Conservation (phyloP, 2,329 filamentous ascomycete species). For the Xylariaceae sp. region DNA sequence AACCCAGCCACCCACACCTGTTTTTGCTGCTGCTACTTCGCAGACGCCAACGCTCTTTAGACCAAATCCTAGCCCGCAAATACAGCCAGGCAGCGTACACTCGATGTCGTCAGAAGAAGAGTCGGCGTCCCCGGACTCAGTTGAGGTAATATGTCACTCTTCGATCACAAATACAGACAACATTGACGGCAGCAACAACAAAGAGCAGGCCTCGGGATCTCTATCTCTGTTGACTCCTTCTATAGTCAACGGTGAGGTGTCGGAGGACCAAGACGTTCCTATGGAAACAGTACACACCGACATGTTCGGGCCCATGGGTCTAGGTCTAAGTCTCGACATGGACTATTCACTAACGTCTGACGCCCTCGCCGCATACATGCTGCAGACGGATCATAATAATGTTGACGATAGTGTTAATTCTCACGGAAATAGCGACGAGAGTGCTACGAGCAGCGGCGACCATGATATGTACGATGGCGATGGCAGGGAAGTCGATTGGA, state of each 20-base stretch:
- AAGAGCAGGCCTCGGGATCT: not conserved
- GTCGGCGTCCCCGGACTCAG: constrained; percentile 36
- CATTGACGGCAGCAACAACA: not conserved
- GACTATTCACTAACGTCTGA: constrained; percentile 42
- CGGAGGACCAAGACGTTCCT: not conserved
- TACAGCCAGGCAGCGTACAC: constrained; percentile 37
- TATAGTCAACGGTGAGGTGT: no score
- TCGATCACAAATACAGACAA: no score
- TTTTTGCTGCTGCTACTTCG: not conserved
- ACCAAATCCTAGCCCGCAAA: constrained; percentile 21
- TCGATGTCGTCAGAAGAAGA: constrained; percentile 41
- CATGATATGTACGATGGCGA: constrained; percentile 11
- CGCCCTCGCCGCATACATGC: constrained; percentile 43
- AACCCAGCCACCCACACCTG: no score
- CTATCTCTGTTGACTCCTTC: no score
- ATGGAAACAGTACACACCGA: constrained; percentile 28
- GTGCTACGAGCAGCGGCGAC: not conserved
- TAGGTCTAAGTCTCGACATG: constrained; percentile 37
- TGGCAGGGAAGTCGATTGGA: constrained; percentile 44
- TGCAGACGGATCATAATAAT: constrained; percentile 25
- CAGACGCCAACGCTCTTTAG: constrained; percentile 16
- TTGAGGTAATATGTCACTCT: no score
- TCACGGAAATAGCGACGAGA: not conserved
- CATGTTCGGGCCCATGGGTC: constrained; percentile 26
- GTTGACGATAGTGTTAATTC: constrained; percentile 3